Evolutionary conservation across 768 basidiomycete genomes (phyloP), one percentile per base, ranked within the genome.

Genomic region (Russula olivacea): DNA sequence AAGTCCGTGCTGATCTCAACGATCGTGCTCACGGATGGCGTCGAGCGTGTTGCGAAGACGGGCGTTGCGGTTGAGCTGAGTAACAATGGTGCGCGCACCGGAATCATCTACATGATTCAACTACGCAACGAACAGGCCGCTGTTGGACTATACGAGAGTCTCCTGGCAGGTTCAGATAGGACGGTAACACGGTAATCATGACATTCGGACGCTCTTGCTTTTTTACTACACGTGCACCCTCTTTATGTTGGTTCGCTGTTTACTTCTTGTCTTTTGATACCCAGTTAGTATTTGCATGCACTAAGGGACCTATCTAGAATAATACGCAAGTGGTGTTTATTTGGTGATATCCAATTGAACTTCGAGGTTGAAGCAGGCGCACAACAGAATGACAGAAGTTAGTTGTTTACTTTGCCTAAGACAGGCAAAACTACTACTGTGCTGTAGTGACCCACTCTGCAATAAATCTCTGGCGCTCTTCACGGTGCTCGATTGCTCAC

Each of bases 31-130:
- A 92, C 88, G 5, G 95, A 98, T 72, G 97, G 95, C 9, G 96
- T 98, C 30, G 97, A 99, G 76, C 81, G 96, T 51, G 96, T 99
- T n/a, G 97, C 92, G 23, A 98, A 96, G 77, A 98, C 96, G 2
- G 97, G 97, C 15, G 88, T 99, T 45, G 97, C 97, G 50, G 88
- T 99, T 66, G 96, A 98, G 74, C 76, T 99, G 56, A 94, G 91
- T 74, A 91, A 95, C 77, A 81, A 86, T 61, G 97, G 97, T n/a
- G 74, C 83, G 54, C 83, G 96, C 63, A 95, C 95, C 15, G 97
- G 96, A 28, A 85, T 98, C 71, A 79, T 98, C 60, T 97, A 99
- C 74, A 97, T 99, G 97, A 87, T 98, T 59, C 95, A 98, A 75
- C 75, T 95, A 51, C 86, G 92, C 68, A 95, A 91, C 73, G 96